phyloP scores from a whole-genome alignment of 345 rosid genomes.

The Punica granatum region DNA sequence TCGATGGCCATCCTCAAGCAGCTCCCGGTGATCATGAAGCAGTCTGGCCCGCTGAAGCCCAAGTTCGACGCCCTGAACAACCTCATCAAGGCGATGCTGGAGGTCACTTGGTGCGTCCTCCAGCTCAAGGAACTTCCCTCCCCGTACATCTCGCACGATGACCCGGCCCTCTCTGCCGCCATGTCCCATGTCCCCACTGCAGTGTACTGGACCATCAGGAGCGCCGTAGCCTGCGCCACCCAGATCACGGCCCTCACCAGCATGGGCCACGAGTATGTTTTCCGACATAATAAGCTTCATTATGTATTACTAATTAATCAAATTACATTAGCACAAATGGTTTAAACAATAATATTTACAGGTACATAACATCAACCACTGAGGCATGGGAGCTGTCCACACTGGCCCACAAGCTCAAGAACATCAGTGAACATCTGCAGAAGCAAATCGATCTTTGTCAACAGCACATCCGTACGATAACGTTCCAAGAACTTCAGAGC shows the following conservation, averaged over 20 bases:
- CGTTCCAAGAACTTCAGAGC: background rate
- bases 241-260: conserved; percentile 52
- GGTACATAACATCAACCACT: conserved; percentile 43
- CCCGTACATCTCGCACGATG: conserved; percentile 36
- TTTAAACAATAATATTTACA: conserved; percentile 12
- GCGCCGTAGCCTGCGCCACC: conserved; percentile 54
- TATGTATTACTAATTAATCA: too few relatives aligned
- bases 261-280: conserved; percentile 50
- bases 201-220: conserved; percentile 76
- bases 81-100: conserved; percentile 58
- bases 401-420: conserved; percentile 70
- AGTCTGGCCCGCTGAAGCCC: conserved; percentile 35
- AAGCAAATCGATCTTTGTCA: conserved; percentile 48
- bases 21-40: conserved; percentile 49
- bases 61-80: conserved; percentile 41
- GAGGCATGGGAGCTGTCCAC: conserved; percentile 89
- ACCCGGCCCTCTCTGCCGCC: conserved; percentile 30
- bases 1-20: conserved; percentile 73
- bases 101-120: conserved; percentile 47
- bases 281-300: background rate
- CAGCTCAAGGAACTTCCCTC: conserved; percentile 55
- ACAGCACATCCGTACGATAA: conserved; percentile 44
- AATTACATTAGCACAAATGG: too few relatives aligned
- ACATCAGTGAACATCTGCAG: conserved; percentile 53
- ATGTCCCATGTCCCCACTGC: conserved; percentile 52